A percentile compares a stretch with the other conserved stretches of the same genome.
These are phyloP conservation scores for Garcia nutans DNA, from an alignment of 345 rosid genomes.

Conservation along the genomic window DNA sequence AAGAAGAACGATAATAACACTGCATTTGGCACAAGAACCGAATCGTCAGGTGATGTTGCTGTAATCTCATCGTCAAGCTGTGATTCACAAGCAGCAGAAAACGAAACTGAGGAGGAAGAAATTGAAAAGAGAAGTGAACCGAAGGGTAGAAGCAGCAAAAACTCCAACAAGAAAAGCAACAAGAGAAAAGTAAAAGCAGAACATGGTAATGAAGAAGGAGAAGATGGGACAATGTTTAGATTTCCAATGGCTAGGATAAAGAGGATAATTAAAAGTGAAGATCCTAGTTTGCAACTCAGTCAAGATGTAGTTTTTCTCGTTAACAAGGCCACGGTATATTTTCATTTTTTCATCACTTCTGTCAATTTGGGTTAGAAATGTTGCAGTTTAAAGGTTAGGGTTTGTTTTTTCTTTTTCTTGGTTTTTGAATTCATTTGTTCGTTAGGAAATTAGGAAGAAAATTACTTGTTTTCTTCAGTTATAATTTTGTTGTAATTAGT, in stretches of 20 bases:
- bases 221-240: no score
- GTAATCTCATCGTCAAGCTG: constrained; percentile 10
- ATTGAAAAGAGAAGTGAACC: background rate
- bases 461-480: background rate
- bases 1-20: background rate
- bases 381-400: constrained; percentile 21
- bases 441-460: background rate
- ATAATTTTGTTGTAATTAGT: background rate
- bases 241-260: no score
- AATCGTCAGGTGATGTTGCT: background rate
- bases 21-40: background rate
- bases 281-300: no score
- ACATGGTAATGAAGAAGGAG: no score
- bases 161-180: no score
- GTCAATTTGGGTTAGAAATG: no score
- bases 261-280: no score
- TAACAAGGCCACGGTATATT: no score
- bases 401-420: background rate
- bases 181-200: no score
- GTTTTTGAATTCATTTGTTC: no score
- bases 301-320: no score
- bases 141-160: constrained; percentile 1
- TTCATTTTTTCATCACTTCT: no score
- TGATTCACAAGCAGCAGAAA: constrained; percentile 4
- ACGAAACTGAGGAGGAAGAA: background rate